Percentiles rank a stretch among this genome's conserved stretches.
These are phyloP conservation scores for Saccharomyces jurei DNA, from an alignment of 805 yeast genomes.

Conservation along the genomic window DNA sequence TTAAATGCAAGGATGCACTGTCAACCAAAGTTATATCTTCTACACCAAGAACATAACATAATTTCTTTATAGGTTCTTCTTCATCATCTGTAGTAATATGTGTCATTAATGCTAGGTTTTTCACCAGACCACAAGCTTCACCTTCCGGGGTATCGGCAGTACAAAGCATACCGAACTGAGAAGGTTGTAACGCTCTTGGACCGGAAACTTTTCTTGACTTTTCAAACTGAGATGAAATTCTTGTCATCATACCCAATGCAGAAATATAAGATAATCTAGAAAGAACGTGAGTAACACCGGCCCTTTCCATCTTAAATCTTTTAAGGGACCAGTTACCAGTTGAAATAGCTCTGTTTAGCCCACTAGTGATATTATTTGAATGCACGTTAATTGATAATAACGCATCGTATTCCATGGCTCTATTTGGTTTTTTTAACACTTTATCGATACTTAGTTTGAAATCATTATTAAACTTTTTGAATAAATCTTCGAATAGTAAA, in stretches of 20 bases:
- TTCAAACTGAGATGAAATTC: conserved; percentile 97
- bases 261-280: conserved; percentile 87
- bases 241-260: conserved; percentile 98
- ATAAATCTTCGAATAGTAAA: conserved; percentile 87
- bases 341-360: conserved; percentile 91
- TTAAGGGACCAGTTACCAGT: conserved; percentile 99
- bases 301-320: conserved; percentile 98
- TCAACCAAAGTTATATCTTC: conserved; percentile 78
- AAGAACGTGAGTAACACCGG: conserved; percentile 96
- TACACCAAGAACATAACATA: conserved; percentile 80
- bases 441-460: conserved; percentile 93
- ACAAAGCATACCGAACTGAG: conserved; percentile 98
- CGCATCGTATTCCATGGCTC: conserved; percentile 94
- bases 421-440: conserved; percentile 83
- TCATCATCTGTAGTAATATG: conserved; percentile 98
- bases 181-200: conserved; percentile 97
- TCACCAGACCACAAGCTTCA: conserved; percentile 98
- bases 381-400: conserved; percentile 81
- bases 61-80: conserved; percentile 72
- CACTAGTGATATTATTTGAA: conserved; percentile 87
- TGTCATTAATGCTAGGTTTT: conserved; percentile 94
- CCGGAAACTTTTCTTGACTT: conserved; percentile 97
- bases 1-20: conserved; percentile 72
- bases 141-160: conserved; percentile 99
- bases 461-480: conserved; percentile 91